Conservation (phyloP, 495 filamentous ascomycete species). For the Neurospora sp. region DNA sequence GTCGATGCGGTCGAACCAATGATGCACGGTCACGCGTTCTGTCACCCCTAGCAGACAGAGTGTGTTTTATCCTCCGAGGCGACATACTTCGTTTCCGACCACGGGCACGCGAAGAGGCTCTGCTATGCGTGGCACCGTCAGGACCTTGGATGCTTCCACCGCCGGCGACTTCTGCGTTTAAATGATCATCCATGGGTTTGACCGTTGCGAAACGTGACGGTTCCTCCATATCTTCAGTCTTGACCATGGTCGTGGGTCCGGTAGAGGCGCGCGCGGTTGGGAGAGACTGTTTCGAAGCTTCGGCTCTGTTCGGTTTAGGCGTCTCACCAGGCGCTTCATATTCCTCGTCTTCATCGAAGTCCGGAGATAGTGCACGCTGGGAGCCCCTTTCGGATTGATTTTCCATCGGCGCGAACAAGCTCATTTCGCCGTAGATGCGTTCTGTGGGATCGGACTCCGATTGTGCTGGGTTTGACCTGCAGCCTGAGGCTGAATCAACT, state of each 20-base stretch:
- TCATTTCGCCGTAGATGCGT: slow-evolving; percentile 44
- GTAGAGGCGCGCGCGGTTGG: slow-evolving; percentile 41
- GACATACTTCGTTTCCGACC: neutral
- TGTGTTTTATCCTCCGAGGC: slow-evolving; percentile 7
- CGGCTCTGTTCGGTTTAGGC: slow-evolving; percentile 30
- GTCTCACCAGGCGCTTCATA: slow-evolving; percentile 27
- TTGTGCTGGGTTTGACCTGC: slow-evolving; percentile 28
- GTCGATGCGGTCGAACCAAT: slow-evolving; percentile 18
- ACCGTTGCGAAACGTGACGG: neutral
- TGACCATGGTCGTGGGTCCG: slow-evolving; percentile 39
- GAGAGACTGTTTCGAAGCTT: slow-evolving; percentile 39
- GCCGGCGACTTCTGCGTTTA: neutral
- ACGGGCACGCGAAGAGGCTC: neutral
- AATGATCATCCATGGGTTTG: neutral
- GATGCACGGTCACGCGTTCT: slow-evolving; percentile 15
- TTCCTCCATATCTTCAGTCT: slow-evolving; percentile 19
- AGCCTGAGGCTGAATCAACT: slow-evolving; percentile 29
- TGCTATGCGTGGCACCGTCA: neutral
- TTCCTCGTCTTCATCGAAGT: slow-evolving; percentile 17
- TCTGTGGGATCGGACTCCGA: slow-evolving; percentile 47
- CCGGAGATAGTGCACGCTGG: slow-evolving; percentile 37
- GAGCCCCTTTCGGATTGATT: slow-evolving; percentile 45
- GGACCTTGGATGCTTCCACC: neutral
- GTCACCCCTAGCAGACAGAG: slow-evolving; percentile 11
- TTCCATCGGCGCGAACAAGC: slow-evolving; percentile 43